These are phyloP conservation scores for Aristolochia fimbriata DNA, from an alignment of 164 flowering plant species.

Conservation along the genomic window DNA sequence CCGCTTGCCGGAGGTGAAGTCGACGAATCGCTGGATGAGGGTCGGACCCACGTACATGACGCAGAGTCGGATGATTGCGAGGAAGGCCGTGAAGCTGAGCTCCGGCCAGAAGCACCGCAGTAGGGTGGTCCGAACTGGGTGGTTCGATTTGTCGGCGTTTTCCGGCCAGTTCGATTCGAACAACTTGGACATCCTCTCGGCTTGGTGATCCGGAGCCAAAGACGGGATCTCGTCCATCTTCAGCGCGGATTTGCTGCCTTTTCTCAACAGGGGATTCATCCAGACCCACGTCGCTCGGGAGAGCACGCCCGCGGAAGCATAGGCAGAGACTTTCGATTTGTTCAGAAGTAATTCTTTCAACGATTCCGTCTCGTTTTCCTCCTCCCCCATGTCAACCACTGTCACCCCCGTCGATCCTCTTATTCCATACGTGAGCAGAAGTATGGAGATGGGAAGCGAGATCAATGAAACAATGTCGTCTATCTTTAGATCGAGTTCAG, in stretches of 20 bases:
- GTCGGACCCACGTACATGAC: constrained; percentile 85
- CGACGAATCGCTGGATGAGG: constrained; percentile 68
- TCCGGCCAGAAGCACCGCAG: constrained; percentile 84
- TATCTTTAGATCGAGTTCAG: constrained; percentile 20
- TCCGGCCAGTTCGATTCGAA: constrained; percentile 78
- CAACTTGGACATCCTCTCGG: constrained; percentile 52
- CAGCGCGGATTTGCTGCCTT: constrained; percentile 66
- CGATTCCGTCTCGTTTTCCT: constrained; percentile 19
- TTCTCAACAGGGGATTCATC: constrained; percentile 76
- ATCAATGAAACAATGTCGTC: constrained; percentile 46
- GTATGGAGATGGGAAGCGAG: constrained; percentile 31
- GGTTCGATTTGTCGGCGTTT: constrained; percentile 39
- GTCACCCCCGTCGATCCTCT: constrained; percentile 59
- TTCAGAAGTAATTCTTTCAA: constrained; percentile 27
- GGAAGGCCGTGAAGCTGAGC: constrained; percentile 54
- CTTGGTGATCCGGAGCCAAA: constrained; percentile 67
- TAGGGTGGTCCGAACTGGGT: constrained; percentile 66
- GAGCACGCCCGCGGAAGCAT: constrained; percentile 52
- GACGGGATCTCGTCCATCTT: constrained; percentile 63
- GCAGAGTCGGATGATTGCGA: constrained; percentile 53
- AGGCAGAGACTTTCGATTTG: constrained; percentile 36
- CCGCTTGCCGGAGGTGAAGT: constrained; percentile 62
- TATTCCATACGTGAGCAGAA: constrained; percentile 40
- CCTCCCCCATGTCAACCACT: constrained; percentile 11
- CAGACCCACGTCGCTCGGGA: constrained; percentile 69